Percentiles rank a stretch among this genome's conserved stretches.
These are phyloP conservation scores for Vigna angularis DNA, from an alignment of 306 rosid species.

Conservation along the genomic window DNA sequence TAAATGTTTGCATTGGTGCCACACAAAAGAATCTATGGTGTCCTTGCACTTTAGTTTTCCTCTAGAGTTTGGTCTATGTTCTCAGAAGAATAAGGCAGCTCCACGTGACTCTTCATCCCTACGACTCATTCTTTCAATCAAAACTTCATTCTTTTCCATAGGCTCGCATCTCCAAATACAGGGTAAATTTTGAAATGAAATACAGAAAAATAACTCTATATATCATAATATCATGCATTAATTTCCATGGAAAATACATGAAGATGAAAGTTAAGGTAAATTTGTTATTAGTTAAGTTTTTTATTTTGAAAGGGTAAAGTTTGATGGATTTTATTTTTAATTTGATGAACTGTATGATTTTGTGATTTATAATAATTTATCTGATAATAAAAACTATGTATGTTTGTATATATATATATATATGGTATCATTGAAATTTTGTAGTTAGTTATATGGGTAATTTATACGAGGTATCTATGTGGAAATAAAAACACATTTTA, in stretches of 20 bases:
- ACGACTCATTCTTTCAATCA: slow-evolving; percentile 15
- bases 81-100: slow-evolving; percentile 41
- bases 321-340: too few relatives aligned
- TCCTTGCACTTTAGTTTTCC: slow-evolving; percentile 12
- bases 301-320: too few relatives aligned
- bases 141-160: slow-evolving; percentile 27
- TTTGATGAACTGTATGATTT: too few relatives aligned
- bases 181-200: background rate
- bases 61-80: slow-evolving; percentile 7
- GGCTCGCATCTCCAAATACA: slow-evolving; percentile 19
- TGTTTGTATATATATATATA: too few relatives aligned
- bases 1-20: slow-evolving; percentile 34
- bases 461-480: too few relatives aligned
- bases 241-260: background rate
- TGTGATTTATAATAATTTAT: too few relatives aligned
- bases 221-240: background rate
- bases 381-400: too few relatives aligned
- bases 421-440: too few relatives aligned
- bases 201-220: background rate
- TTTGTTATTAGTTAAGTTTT: too few relatives aligned
- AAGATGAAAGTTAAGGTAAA: too few relatives aligned
- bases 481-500: too few relatives aligned
- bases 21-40: slow-evolving; percentile 28
- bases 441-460: too few relatives aligned
- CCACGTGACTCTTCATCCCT: slow-evolving; percentile 46